These are phyloP conservation scores for Calonectria multiphialidica DNA, from an alignment of 2,329 filamentous ascomycete species.

Conservation along the genomic window DNA sequence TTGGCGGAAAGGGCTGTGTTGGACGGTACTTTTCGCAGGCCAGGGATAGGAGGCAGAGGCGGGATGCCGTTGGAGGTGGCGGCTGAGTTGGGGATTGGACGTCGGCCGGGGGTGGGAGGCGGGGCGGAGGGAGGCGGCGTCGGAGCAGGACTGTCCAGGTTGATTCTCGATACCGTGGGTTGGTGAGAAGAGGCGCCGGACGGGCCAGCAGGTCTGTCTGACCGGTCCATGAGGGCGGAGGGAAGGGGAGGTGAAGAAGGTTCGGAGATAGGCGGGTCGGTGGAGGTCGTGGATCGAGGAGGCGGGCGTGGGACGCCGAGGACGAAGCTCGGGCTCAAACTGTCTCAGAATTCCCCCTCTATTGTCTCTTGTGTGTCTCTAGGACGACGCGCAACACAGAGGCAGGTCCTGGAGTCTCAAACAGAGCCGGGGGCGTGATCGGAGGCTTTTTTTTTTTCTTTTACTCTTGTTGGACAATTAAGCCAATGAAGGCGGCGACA, in stretches of 20 bases:
- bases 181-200: conserved; percentile 41
- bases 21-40: conserved; percentile 60
- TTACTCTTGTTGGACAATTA: conserved; percentile 31
- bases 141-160: conserved; percentile 53
- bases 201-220: conserved; percentile 47
- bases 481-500: conserved; percentile 47
- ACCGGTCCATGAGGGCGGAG: conserved; percentile 49
- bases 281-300: conserved; percentile 39
- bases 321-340: conserved; percentile 37
- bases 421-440: conserved; percentile 31
- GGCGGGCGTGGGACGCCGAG: conserved; percentile 30
- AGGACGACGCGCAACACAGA: conserved; percentile 35
- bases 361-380: conserved; percentile 37
- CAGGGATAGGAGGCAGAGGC: conserved; percentile 61
- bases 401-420: conserved; percentile 39
- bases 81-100: conserved; percentile 53
- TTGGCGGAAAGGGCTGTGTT: conserved; percentile 62
- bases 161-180: conserved; percentile 46
- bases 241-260: conserved; percentile 33
- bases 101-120: conserved; percentile 47
- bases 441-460: conserved; percentile 14
- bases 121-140: conserved; percentile 35
- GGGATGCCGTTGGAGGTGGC: conserved; percentile 55
- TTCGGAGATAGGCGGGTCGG: conserved; percentile 29
- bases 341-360: conserved; percentile 48